Evolutionary conservation across 352 stramenopile genomes (phyloP).

Genomic region (Phytophthora parvispora): DNA sequence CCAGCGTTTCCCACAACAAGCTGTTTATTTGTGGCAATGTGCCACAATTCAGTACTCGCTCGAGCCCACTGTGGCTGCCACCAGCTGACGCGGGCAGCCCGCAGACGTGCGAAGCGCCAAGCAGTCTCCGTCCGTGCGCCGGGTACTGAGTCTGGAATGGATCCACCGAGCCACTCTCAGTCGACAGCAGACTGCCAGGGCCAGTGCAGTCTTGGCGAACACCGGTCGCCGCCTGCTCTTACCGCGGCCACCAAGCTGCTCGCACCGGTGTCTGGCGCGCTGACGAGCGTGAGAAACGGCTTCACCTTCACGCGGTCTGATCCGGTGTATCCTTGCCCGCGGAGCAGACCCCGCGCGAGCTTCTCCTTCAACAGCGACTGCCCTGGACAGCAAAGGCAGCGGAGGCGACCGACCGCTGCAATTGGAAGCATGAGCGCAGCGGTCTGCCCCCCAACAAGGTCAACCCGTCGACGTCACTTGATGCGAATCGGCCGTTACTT

Average conservation of each 20-base stretch:
- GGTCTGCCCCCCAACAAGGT: neutral
- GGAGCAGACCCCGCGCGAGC: slow-evolving; percentile 21
- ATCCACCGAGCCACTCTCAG: slow-evolving; percentile 38
- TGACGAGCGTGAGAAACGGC: slow-evolving; percentile 33
- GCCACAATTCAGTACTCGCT: slow-evolving; percentile 7
- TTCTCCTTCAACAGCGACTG: neutral
- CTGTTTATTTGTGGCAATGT: slow-evolving; percentile 19
- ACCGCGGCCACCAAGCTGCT: slow-evolving; percentile 1
- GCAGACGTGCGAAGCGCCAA: neutral
- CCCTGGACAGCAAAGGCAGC: neutral
- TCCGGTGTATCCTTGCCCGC: slow-evolving; percentile 35
- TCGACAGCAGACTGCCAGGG: slow-evolving; percentile 18
- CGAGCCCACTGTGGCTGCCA: neutral
- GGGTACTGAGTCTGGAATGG: slow-evolving; percentile 11
- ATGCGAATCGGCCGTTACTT: neutral
- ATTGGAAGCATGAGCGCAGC: neutral
- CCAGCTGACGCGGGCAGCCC: slow-evolving; percentile 12
- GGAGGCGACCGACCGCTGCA: neutral
- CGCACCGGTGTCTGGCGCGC: slow-evolving; percentile 12
- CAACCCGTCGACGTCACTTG: neutral
- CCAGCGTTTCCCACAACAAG: slow-evolving; percentile 1
- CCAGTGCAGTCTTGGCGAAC: slow-evolving; percentile 11
- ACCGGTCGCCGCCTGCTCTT: neutral
- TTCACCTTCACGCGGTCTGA: slow-evolving; percentile 29
- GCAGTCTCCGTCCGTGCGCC: slow-evolving; percentile 13